These are phyloP conservation scores for Astrocystis sublimbata DNA, from an alignment of 495 filamentous ascomycete species.

Conservation along the genomic window DNA sequence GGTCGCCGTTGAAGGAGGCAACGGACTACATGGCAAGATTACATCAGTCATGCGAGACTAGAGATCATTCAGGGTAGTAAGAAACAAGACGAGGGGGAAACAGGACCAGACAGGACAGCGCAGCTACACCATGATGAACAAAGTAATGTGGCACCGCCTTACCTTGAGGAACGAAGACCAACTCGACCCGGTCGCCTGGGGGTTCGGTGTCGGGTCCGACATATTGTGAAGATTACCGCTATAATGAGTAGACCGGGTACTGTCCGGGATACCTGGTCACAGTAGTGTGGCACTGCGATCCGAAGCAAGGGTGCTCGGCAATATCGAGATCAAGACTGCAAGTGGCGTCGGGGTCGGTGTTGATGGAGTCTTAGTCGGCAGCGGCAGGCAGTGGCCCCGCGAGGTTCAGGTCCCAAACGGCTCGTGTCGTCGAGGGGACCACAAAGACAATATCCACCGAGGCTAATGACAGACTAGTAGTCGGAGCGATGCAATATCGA, in stretches of 20 bases:
- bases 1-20: slow-evolving; percentile 93
- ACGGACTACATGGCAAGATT: slow-evolving; percentile 73
- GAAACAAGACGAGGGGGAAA: not conserved
- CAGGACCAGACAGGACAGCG: not conserved
- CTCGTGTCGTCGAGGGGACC: not conserved
- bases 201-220: slow-evolving; percentile 29
- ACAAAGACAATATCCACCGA: not conserved
- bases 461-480: not conserved
- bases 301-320: slow-evolving; percentile 1
- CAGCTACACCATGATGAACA: not conserved
- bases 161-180: slow-evolving; percentile 59
- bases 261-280: not conserved
- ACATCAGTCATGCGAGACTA: not conserved
- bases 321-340: not conserved
- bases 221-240: slow-evolving; percentile 12
- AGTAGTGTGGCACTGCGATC: slow-evolving; percentile 1
- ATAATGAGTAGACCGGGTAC: not conserved
- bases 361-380: no score
- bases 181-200: slow-evolving; percentile 43
- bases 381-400: no score
- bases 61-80: not conserved
- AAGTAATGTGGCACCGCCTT: not conserved
- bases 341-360: not conserved
- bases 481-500: not conserved
- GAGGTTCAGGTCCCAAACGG: no score